Evolutionary conservation across 306 rosid genomes (phyloP).

Genomic region (Erythrophleum fordii): DNA sequence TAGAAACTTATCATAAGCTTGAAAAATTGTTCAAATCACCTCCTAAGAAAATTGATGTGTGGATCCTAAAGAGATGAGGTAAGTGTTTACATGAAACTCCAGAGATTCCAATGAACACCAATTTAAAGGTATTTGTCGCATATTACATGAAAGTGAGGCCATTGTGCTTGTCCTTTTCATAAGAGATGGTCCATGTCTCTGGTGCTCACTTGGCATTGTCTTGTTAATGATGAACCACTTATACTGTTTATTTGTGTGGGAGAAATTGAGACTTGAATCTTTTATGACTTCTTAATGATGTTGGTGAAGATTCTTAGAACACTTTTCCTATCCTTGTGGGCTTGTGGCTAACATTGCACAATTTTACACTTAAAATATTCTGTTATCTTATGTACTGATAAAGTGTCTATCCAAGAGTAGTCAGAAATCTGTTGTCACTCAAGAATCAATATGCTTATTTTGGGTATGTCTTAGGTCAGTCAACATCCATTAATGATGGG

Average conservation of each 20-base stretch:
- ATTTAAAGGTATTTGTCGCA: neutral
- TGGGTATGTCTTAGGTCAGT: neutral
- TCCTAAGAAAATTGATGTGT: neutral
- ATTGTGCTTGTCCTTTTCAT: neutral
- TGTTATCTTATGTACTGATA: neutral
- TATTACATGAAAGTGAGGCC: neutral
- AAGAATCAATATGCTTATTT: constrained; percentile 1
- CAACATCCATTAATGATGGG: constrained; percentile 4
- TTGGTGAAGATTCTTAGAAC: neutral
- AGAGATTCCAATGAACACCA: neutral
- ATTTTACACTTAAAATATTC: neutral
- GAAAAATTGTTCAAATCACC: neutral
- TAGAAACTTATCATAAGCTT: neutral
- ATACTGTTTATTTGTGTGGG: neutral
- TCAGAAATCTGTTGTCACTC: neutral
- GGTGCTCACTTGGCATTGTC: neutral
- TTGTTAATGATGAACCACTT: neutral
- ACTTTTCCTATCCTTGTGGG: neutral
- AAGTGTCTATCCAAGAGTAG: neutral
- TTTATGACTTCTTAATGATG: neutral
- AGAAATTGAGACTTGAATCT: neutral
- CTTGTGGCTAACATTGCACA: neutral
- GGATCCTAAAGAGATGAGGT: neutral
- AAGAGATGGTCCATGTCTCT: neutral
- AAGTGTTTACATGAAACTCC: neutral